Base-by-base conservation (phyloP, 306 rosid genomes). In the Vigna radiata region DNA sequence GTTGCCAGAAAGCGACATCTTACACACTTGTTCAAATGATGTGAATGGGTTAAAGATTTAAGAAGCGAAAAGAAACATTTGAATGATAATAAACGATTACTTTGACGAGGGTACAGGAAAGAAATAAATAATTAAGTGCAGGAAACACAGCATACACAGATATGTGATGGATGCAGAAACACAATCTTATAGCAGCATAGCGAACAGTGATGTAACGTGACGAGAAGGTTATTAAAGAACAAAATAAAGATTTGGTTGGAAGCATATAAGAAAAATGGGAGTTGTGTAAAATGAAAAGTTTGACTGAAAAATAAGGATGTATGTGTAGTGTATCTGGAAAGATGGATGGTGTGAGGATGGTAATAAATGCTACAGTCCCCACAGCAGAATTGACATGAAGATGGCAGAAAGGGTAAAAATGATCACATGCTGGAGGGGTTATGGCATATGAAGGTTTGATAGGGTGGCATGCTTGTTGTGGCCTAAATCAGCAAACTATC, bases 401-500 rank as follows among this genome's bases (percentile, higher is more conserved):
- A 27, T 58, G 11, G 15, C 36, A 68, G 56, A 75, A 0, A 44
- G 48, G 15, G 77, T 75, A 49, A 76, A 73, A 82, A 82, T 21
- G 72, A 52, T 55, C 85, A 70, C 79, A 72, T 71, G 85, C 3
- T 64, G 4, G 59, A 60, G 77, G 77, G 17, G 78, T 76, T 75
- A 47, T 21, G 4, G 75, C 31, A 71, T 63, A 82, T 63, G 47
- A 48, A 53, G 11, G 74, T 54, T 56, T 52, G 12, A 65, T 56
- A 14, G 76, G 44, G 79, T 56, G 17, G 50, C 68, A 55, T 44
- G 6, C 52, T 72, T 82, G 79, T 66, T 64, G 79, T 72, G 83
- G 66, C 82, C 63, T 3, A 66, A 82, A 77, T 77, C 52, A 66
- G 83, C 72, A 82, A 77, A 77, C 76, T 33, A 66, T 77, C 76